A percentile compares a stretch with the other conserved stretches of the same genome.
Conservation (phyloP, 192 early-diverging fungal species). For the Piromyces finnis region DNA sequence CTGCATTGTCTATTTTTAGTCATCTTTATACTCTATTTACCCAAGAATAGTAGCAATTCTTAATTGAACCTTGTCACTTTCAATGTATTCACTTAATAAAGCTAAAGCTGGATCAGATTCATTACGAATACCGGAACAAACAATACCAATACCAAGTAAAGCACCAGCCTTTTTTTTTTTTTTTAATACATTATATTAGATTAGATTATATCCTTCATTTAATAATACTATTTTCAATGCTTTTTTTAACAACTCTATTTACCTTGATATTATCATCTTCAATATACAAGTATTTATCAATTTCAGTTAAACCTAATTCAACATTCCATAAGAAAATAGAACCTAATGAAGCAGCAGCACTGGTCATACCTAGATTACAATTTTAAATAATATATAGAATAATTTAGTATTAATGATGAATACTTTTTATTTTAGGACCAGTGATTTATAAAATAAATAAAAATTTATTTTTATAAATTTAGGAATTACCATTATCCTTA, state of each 20-base stretch:
- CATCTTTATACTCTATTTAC: too few species aligned
- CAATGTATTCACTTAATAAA: slow-evolving; percentile 64
- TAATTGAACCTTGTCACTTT: slow-evolving; percentile 31
- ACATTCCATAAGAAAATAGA: slow-evolving; percentile 89
- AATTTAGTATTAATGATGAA: neutral
- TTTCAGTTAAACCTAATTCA: slow-evolving; percentile 68
- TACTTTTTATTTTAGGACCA: too few species aligned
- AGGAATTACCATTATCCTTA: slow-evolving; percentile 63
- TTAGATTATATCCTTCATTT: too few species aligned
- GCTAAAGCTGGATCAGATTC: slow-evolving; percentile 85
- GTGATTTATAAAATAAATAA: neutral
- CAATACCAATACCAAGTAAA: slow-evolving; percentile 80
- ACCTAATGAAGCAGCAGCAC: slow-evolving; percentile 86
- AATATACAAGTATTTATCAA: slow-evolving; percentile 90
- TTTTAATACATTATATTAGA: too few species aligned
- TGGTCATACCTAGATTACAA: slow-evolving; percentile 54
- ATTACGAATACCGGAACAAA: slow-evolving; percentile 74
- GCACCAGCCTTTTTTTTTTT: slow-evolving; percentile 54
- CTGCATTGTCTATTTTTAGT: too few species aligned
- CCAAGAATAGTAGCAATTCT: slow-evolving; percentile 70
- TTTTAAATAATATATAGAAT: neutral
- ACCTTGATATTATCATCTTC: slow-evolving; percentile 72
- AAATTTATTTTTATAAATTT: neutral
- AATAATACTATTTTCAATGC: too few species aligned
- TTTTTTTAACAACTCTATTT: neutral